Conservation (phyloP, 192 early-diverging fungal species). For the Powellomyces hirtus region DNA sequence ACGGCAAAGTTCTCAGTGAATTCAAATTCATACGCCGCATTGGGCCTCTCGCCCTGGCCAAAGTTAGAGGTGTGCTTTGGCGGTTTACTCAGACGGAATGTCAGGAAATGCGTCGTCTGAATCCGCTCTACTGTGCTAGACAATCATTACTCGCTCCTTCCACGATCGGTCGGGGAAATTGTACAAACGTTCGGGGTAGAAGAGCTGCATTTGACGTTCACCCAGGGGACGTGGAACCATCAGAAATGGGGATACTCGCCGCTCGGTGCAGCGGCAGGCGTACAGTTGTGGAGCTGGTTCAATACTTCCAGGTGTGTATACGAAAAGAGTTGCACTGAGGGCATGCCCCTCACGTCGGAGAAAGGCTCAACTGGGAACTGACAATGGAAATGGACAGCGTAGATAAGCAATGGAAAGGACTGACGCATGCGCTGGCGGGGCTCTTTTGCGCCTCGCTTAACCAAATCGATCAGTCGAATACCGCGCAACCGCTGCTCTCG, state of each 20-base stretch:
- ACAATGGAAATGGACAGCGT: too few relatives aligned
- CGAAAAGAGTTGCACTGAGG: too few relatives aligned
- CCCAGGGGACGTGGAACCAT: slow-evolving; percentile 86
- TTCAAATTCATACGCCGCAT: slow-evolving; percentile 66
- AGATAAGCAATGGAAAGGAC: slow-evolving; percentile 76
- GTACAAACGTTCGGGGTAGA: slow-evolving; percentile 69
- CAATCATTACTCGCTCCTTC: slow-evolving; percentile 77
- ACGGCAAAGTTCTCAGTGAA: slow-evolving; percentile 78
- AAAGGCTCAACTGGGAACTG: too few relatives aligned
- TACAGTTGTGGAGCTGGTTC: slow-evolving; percentile 56
- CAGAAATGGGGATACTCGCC: slow-evolving; percentile 68
- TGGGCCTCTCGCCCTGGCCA: background rate
- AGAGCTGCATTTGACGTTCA: slow-evolving; percentile 84
- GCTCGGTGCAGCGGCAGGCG: slow-evolving; percentile 62
- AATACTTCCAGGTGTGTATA: slow-evolving; percentile 17
- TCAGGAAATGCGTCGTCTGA: background rate
- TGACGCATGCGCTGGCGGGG: slow-evolving; percentile 89
- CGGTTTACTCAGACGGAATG: background rate
- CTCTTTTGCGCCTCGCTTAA: slow-evolving; percentile 96
- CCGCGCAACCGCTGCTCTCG: slow-evolving; percentile 51
- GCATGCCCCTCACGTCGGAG: too few relatives aligned
- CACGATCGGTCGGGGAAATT: slow-evolving; percentile 82
- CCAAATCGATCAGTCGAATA: slow-evolving; percentile 80
- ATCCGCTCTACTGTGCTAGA: background rate
- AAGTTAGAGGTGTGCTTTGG: slow-evolving; percentile 7